Conservation (phyloP, 2,329 filamentous ascomycete species). For the Nigrospora osmanthi region DNA sequence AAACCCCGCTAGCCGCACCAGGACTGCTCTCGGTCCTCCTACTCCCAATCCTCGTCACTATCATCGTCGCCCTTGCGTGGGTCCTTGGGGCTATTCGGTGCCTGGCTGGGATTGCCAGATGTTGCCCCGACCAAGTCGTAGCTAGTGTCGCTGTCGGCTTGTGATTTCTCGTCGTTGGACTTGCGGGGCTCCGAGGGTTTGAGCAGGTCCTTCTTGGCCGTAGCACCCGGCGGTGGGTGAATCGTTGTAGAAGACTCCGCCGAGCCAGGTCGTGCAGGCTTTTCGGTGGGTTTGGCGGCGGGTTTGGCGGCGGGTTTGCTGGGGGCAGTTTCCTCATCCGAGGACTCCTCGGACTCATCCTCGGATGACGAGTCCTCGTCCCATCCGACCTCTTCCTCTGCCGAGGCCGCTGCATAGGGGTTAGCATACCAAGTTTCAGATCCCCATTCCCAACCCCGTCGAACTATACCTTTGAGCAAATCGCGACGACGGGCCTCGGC, state of each 20-base stretch:
- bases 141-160: conserved; percentile 88
- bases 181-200: conserved; percentile 61
- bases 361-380: conserved; percentile 64
- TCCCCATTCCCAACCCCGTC: conserved; percentile 15
- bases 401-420: conserved; percentile 47
- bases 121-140: conserved; percentile 85
- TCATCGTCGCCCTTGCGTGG: conserved; percentile 50
- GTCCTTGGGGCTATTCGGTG: conserved; percentile 60
- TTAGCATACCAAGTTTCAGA: conserved; percentile 24
- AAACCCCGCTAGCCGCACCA: neutral
- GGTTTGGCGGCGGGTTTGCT: conserved; percentile 20
- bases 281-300: conserved; percentile 23
- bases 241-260: conserved; percentile 53
- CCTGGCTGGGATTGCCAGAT: conserved; percentile 70
- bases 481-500: conserved; percentile 85
- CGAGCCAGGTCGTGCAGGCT: conserved; percentile 34
- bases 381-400: conserved; percentile 65
- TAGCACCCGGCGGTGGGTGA: conserved; percentile 37
- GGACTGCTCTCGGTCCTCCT: conserved; percentile 2
- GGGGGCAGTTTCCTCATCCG: conserved; percentile 26
- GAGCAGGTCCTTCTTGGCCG: conserved; percentile 28
- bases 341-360: conserved; percentile 27
- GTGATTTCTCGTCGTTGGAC: conserved; percentile 83
- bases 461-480: conserved; percentile 69
- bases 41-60: conserved; percentile 51